Evolutionary conservation across 805 yeast species (phyloP).

Genomic region (Starmerella riodocensis): DNA sequence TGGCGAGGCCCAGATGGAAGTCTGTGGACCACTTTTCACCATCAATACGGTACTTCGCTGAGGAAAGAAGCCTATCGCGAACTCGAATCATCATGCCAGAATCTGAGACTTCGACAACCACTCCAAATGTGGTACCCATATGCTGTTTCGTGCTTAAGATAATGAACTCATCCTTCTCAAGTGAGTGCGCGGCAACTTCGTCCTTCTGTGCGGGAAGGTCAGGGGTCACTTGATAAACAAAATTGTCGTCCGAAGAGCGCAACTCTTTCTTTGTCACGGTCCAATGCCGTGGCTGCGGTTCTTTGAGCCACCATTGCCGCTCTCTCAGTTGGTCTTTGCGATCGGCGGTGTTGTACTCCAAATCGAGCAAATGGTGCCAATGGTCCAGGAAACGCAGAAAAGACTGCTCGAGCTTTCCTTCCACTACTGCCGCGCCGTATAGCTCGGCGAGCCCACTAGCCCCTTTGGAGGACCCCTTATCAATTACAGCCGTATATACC

Average conservation of each 20-base stretch:
- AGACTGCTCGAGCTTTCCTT: slow-evolving; percentile 20
- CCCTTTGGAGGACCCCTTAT: slow-evolving; percentile 8
- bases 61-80: slow-evolving; percentile 5
- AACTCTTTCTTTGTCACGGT: not conserved
- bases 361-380: slow-evolving; percentile 62
- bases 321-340: slow-evolving; percentile 39
- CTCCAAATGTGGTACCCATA: slow-evolving; percentile 16
- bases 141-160: slow-evolving; percentile 16
- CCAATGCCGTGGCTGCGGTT: slow-evolving; percentile 2
- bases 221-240: not conserved
- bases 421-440: slow-evolving; percentile 3
- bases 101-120: not conserved
- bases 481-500: slow-evolving; percentile 18
- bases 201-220: not conserved
- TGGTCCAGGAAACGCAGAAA: slow-evolving; percentile 48
- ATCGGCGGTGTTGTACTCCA: slow-evolving; percentile 60
- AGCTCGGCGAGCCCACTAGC: slow-evolving; percentile 1
- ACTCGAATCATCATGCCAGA: not conserved
- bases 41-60: slow-evolving; percentile 49
- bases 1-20: slow-evolving; percentile 59
- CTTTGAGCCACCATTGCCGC: slow-evolving; percentile 26
- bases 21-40: slow-evolving; percentile 69
- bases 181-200: not conserved
- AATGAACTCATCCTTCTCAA: not conserved
- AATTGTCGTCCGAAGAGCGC: not conserved